Evolutionary conservation across 208 protist genomes (phyloP), one percentile per base, ranked within the genome.

Genomic region (Leishmania lainsoni): DNA sequence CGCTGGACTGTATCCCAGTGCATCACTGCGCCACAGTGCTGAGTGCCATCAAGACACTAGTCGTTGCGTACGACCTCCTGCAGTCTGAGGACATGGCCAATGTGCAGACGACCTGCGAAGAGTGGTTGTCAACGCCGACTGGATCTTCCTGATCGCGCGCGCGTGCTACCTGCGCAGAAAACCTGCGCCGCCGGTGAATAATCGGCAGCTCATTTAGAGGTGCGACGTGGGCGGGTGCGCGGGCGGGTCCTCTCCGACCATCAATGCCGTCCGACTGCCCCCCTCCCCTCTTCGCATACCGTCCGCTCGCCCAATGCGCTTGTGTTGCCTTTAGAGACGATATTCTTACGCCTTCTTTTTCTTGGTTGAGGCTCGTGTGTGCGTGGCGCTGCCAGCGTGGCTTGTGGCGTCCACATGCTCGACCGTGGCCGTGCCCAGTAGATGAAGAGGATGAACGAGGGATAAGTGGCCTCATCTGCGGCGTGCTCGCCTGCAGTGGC

Each of bases 71-170:
- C 80, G 95, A 98, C 63, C 83, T 98, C 69, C 79, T 98, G 39
- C 68, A 66, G 29, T 51, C 81, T 20, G 85, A 94, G 42, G 93
- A 95, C 51, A 65, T 78, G 45, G 76, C 88, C 45, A 71, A 75
- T n/a, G 86, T 94, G 32, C 56, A 86, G 42, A 61, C 76, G 39
- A 95, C 93, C 54, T 85, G 84, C 42, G 89, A 89, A 70, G 95
- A 98, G 76, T 96, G 65, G 83, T 98, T n/a, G 82, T 72, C 22
- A 98, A 98, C 80, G 93, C 92, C 58, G 94, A 98, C 73, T 96
- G 92, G 86, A 78, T 98, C 4, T 92, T 96, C 75, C 63, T 94
- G 56, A 91, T 96, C 49, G 92, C 92, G 45, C 85, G 90, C 3
- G 88, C 89, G 42, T 95, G 88, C 84, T 93, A 97, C 76, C 69